Evolutionary conservation across 164 flowering plant genomes (phyloP), one percentile per base, ranked within the genome.

Genomic region (Nymphaea thermarum): DNA sequence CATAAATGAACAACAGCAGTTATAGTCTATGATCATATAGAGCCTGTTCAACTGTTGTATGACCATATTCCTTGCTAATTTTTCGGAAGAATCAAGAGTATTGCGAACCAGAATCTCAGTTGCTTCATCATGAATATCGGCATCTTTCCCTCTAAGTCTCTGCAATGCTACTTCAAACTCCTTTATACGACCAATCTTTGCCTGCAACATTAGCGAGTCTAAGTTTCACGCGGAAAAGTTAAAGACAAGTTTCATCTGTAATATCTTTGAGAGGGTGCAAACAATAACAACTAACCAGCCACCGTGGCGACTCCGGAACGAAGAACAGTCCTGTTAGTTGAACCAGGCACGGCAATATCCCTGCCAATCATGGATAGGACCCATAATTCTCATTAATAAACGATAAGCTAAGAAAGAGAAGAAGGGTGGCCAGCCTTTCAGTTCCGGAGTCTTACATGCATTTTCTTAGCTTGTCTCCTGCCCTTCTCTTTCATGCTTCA

Each of bases 261-360:
- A 4, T 7, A 2, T 4, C 12, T 47, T 47, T 3, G 11, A 47
- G 11, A 4, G 2, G 55, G 55, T 2, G 8, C 2, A 8, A 61
- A 61, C 6, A 2, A 4, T 3, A 25, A 25, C 36, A 36, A 47
- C 80, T 75, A 62, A 86, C 91, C 82, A 86, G 79, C 86, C 87
- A 86, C 80, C 90, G 81, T 42, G 90, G 90, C 36, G 90, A 86
- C 68, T 86, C 90, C 0, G 86, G 90, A 67, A 87, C 74, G 76
- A 84, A 84, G 76, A 82, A 76, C 53, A 87, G 53, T 43, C 94
- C 87, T 0, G 87, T 3, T 62, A 85, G 11, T 51, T 84, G 88
- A 44, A 82, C 6, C 10, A 84, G 16, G 63, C 85, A 75, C 17
- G 92, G 88, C 67, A 79, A 16, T 60, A 63, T 67, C 67, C 87